These are phyloP conservation scores for Ambrosia artemisiifolia DNA, from an alignment of 129 eudicot genomes.

Conservation along the genomic window DNA sequence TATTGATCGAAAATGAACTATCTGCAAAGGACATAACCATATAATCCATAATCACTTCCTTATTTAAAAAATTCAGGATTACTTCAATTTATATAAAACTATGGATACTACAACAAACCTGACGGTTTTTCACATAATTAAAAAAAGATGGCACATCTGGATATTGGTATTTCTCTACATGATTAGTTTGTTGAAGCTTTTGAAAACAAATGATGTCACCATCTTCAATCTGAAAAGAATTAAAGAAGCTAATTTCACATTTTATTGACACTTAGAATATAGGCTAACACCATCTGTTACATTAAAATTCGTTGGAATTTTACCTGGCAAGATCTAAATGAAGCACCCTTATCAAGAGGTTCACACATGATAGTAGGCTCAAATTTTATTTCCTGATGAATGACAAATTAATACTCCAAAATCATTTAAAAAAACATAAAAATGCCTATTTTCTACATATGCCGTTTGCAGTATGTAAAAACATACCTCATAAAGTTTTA, in stretches of 20 bases:
- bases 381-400: conserved; percentile 75
- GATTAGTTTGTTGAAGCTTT: conserved; percentile 47
- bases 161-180: conserved; percentile 43
- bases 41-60: neutral
- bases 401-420: neutral
- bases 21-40: conserved; percentile 35
- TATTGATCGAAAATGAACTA: conserved; percentile 76
- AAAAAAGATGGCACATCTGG: conserved; percentile 84
- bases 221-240: conserved; percentile 63
- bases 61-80: neutral
- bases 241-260: neutral
- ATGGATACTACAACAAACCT: conserved; percentile 33
- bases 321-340: conserved; percentile 86
- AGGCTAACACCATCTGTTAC: neutral
- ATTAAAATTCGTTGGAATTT: neutral
- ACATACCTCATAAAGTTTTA: conserved; percentile 78
- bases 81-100: neutral
- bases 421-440: neutral
- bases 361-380: conserved; percentile 97
- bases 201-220: conserved; percentile 97
- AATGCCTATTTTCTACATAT: neutral
- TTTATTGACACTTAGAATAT: neutral
- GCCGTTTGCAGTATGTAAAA: neutral
- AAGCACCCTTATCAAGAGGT: conserved; percentile 56
- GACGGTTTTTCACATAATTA: conserved; percentile 82